These are phyloP conservation scores for Dictyostelium intermedium DNA, from an alignment of 78 protist genomes.

Conservation along the genomic window DNA sequence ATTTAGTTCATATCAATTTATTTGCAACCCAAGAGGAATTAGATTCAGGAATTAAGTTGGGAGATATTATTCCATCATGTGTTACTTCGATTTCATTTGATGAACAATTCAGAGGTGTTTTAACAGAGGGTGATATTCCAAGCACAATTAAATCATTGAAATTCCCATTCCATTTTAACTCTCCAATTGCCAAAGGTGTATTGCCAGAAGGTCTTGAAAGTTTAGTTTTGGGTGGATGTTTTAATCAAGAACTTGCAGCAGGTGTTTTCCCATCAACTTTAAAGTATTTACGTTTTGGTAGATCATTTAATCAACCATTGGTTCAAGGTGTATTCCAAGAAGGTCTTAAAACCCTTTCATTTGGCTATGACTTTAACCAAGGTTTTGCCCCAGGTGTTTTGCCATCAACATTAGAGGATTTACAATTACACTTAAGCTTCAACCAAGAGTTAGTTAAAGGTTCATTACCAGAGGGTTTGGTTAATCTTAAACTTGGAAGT, in stretches of 20 bases:
- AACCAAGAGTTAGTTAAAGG: not conserved
- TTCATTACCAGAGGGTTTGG: not conserved
- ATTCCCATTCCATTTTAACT: not conserved
- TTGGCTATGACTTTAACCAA: not conserved
- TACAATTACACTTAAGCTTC: not conserved
- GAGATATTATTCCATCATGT: not conserved
- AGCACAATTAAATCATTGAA: not conserved
- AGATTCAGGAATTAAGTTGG: not conserved
- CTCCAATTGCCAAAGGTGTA: not conserved
- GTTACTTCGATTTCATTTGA: not conserved
- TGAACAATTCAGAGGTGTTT: not conserved
- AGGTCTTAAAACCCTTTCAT: not conserved
- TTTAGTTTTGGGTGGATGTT: not conserved
- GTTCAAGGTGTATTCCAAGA: not conserved
- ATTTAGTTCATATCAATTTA: not conserved
- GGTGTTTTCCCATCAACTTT: not conserved
- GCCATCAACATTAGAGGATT: not conserved
- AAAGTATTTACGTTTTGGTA: not conserved
- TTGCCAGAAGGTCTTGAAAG: not conserved
- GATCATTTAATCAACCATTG: not conserved
- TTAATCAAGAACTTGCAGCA: not conserved
- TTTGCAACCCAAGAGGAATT: not conserved
- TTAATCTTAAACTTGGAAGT: not conserved
- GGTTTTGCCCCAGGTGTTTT: not conserved
- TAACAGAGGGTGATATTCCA: not conserved